Evolutionary conservation across 768 basidiomycete species (phyloP).

Genomic region (Asterophora lycoperdoides): DNA sequence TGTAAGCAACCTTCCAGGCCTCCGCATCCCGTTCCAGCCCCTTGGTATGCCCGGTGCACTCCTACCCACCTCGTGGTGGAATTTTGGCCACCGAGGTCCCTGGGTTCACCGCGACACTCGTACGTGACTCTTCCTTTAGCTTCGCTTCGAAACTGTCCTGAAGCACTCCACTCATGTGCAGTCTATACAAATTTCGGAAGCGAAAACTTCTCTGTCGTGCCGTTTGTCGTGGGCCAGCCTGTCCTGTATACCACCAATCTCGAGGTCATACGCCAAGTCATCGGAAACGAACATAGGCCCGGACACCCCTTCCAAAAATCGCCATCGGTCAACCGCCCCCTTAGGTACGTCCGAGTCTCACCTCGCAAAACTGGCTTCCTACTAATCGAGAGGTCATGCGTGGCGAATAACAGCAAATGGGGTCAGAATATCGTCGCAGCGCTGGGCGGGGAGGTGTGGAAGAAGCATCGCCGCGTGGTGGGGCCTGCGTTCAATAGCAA

Average conservation of each 20-base stretch:
- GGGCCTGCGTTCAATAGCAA: slow-evolving; percentile 40
- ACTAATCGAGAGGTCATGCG: no score
- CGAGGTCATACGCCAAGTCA: slow-evolving; percentile 41
- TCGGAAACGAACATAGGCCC: slow-evolving; percentile 31
- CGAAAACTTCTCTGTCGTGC: slow-evolving; percentile 38
- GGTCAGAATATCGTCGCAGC: slow-evolving; percentile 5
- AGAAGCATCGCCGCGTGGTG: slow-evolving; percentile 39
- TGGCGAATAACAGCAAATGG: slow-evolving; percentile 1
- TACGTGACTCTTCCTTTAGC: no score
- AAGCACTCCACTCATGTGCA: slow-evolving; percentile 4
- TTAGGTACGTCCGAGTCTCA: not conserved
- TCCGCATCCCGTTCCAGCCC: slow-evolving; percentile 35
- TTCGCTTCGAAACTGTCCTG: no score
- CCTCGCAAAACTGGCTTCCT: no score
- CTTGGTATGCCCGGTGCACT: slow-evolving; percentile 30
- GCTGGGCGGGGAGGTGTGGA: slow-evolving; percentile 36
- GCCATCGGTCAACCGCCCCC: not conserved
- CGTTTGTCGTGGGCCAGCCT: slow-evolving; percentile 32
- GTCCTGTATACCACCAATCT: slow-evolving; percentile 41
- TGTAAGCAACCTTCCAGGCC: slow-evolving; percentile 32
- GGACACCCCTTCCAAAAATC: not conserved
- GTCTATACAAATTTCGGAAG: slow-evolving; percentile 29
- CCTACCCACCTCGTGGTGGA: slow-evolving; percentile 39
- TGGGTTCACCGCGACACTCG: slow-evolving; percentile 33
- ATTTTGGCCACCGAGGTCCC: slow-evolving; percentile 27